Evolutionary conservation across 495 filamentous ascomycete genomes (phyloP), one percentile per base, ranked within the genome.

Genomic region (Parachaetomium inaequale): DNA sequence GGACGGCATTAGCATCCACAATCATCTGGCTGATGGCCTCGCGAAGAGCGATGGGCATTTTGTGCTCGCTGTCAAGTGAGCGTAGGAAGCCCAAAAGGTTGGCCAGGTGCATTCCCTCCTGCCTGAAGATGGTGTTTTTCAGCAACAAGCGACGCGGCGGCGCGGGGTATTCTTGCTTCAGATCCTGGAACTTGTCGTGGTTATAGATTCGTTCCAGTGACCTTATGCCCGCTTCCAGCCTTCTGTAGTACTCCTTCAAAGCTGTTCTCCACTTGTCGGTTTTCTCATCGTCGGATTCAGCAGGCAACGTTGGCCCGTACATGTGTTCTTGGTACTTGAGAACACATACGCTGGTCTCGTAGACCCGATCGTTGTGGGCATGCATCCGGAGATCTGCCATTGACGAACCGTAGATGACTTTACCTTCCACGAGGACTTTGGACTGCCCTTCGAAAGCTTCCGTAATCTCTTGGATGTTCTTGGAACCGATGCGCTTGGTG

Each of bases 1-100:
- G 68, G 7, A 78, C 42, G 58, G 69, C 59, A 58, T 74, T 70
- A 55, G 66, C 71, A 26, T 78, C 75, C 47, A 76, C 71, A 63
- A 78, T 69, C 19, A 74, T 66, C 50, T 72, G 67, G 53, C 61
- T 50, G 17, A 74, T 32, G 11, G 58, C 54, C 31, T 61, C 43
- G n/a, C 49, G 21, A 1, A 40, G 43, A 11, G 59, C 28, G 7
- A 3, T 17, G 51, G 34, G 12, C n/a, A 69, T 55, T 2, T n/a
- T 26, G 26, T 46, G 40, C 15, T 52, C 17, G 7, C 42, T 54
- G 23, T 64, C 34, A 15, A 61, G 56, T 14, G 57, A 58, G 4
- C 58, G n/a, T 7, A 71, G 11, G 15, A 63, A 73, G 17, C n/a
- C 43, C 8, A 71, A 34, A 21, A 73, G 69, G 6, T 62, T 40